Evolutionary conservation across 306 rosid species (phyloP).

Genomic region (Citrullus amarus): DNA sequence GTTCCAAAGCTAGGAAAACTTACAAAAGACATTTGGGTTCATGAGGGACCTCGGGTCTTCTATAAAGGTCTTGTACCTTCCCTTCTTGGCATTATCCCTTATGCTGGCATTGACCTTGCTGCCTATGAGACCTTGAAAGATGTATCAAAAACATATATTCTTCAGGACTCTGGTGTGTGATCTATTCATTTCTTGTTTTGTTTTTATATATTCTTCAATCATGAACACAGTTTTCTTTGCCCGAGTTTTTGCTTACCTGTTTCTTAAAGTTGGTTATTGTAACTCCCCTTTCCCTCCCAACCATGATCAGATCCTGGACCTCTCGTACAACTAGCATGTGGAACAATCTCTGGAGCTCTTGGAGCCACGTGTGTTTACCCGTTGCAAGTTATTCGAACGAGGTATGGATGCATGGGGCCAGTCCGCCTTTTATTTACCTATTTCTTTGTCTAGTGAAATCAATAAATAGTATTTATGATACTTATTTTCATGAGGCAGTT

Average conservation of each 20-base stretch:
- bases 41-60: conserved; percentile 87
- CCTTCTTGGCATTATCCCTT: conserved; percentile 84
- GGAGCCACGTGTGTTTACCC: conserved; percentile 98
- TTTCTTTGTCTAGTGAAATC: conserved; percentile 9
- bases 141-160: conserved; percentile 68
- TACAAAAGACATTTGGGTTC: conserved; percentile 68
- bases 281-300: not conserved
- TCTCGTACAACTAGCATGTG: conserved; percentile 84
- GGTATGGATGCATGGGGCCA: conserved; percentile 34
- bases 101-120: conserved; percentile 92
- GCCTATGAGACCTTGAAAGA: conserved; percentile 89
- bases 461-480: conserved; percentile 4
- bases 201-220: not conserved
- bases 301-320: conserved; percentile 71
- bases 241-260: not conserved
- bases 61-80: conserved; percentile 86
- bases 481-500: not conserved
- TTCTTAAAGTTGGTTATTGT: conserved; percentile 1
- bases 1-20: conserved; percentile 52
- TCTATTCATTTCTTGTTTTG: not conserved
- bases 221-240: conserved; percentile 3
- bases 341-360: conserved; percentile 84
- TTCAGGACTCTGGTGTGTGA: conserved; percentile 54
- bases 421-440: conserved; percentile 4
- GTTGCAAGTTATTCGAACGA: conserved; percentile 80